Base-by-base conservation (phyloP, 176 grass and related monocot genomes). In the Lolium rigidum region DNA sequence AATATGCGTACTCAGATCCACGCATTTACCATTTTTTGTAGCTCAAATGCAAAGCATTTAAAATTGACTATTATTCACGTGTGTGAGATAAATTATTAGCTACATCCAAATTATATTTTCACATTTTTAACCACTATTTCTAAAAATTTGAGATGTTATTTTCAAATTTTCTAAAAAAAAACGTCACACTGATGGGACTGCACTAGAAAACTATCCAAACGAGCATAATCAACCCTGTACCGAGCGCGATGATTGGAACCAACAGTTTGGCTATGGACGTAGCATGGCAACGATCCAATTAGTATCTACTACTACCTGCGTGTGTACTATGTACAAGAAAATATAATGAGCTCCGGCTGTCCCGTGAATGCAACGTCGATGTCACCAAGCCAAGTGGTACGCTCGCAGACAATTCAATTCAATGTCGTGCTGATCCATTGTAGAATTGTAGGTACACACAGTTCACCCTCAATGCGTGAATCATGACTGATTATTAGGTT, bases 271-370 rank as follows among this genome's bases (percentile, higher is more conserved):
- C 22, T 35, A 61, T 49, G 21, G 24, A 28, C 9, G 17, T 46
- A 4, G 20, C 39, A 43, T 9, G n/a, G 6, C 6, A 61, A 21
- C 60, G 69, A 17, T 78, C 31, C 48, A 44, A 31, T 74, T 4
- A 47, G 46, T 10, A 67, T 38, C 14, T 20, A 68, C 8, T 47
- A 7, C n/a, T 47, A 2, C 37, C 18, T 58, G 38, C 6, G 2
- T 51, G 9, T 76, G 48, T 46, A 85, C 31, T 17, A 9, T 21
- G 83, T 68, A 78, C 35, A 86, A 51, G 25, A 52, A 82, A 55
- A 87, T 18, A 82, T 82, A 56, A 87, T 65, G 11, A 87, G 8
- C 46, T 47, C 46, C 46, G 46, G 11, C 21, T 76, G 56, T 54
- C 83, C 4, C 54, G 43, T 64, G 16, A 15, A 47, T 39, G 38